Evolutionary conservation across 139 green algal genomes (phyloP).

Genomic region (Volvox africanus): DNA sequence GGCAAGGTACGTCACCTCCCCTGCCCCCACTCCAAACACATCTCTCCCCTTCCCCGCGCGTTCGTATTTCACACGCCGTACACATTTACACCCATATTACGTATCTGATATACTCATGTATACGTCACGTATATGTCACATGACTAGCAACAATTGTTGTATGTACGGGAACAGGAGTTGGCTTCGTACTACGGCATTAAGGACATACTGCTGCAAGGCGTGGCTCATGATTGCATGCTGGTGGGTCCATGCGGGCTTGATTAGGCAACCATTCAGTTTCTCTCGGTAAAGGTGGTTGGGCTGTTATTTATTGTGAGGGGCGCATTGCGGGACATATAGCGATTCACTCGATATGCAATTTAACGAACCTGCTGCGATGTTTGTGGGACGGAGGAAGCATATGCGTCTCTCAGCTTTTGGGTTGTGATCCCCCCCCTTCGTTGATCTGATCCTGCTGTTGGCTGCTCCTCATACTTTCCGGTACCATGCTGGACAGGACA

Average conservation of each 20-base stretch:
- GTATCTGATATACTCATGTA: too few species aligned
- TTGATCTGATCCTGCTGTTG: neutral
- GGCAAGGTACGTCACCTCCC: too few species aligned
- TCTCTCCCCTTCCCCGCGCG: too few species aligned
- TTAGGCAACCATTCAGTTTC: neutral
- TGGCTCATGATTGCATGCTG: constrained; percentile 93
- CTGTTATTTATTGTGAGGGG: neutral
- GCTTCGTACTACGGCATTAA: constrained; percentile 65
- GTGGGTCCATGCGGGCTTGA: constrained; percentile 23
- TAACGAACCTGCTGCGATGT: neutral
- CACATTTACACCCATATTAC: too few species aligned
- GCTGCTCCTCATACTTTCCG: neutral
- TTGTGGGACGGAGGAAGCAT: neutral
- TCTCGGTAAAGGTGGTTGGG: neutral
- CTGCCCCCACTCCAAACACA: too few species aligned
- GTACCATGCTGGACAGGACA: constrained; percentile 11
- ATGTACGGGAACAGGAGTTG: constrained; percentile 59
- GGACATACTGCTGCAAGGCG: constrained; percentile 64
- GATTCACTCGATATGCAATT: neutral
- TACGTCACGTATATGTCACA: too few species aligned
- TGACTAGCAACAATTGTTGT: too few species aligned
- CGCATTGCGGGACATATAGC: neutral
- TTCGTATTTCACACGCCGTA: too few species aligned
- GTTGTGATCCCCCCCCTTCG: neutral
- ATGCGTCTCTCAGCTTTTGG: neutral